A percentile compares a stretch with the other conserved stretches of the same genome.
Evolutionary conservation across 2,329 filamentous ascomycete species (phyloP).

Genomic region (Diaporthe vexans): DNA sequence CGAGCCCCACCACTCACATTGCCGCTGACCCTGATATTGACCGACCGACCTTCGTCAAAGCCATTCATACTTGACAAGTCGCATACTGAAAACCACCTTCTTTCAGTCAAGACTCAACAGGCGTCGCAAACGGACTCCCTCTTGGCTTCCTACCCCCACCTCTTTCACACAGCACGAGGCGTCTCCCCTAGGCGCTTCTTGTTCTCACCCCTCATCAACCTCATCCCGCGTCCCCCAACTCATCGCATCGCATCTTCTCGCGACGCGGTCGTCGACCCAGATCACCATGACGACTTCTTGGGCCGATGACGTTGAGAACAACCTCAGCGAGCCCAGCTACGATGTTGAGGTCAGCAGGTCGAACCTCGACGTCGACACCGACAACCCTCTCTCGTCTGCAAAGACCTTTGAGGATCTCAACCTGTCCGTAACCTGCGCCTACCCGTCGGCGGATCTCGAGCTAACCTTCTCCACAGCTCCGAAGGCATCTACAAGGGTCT

Average conservation of each 20-base stretch:
- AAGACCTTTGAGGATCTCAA: conserved; percentile 87
- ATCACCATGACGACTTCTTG: conserved; percentile 30
- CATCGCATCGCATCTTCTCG: conserved; percentile 12
- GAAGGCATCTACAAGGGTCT: conserved; percentile 82
- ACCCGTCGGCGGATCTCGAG: conserved; percentile 43
- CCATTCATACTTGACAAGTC: conserved; percentile 3
- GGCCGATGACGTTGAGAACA: conserved; percentile 50
- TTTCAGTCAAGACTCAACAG: conserved; percentile 16
- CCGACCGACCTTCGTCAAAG: conserved; percentile 15
- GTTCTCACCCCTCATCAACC: not conserved
- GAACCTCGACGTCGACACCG: conserved; percentile 87
- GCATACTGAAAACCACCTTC: conserved; percentile 12
- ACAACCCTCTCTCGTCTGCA: conserved; percentile 89
- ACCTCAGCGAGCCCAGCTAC: conserved; percentile 76
- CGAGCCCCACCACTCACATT: conserved; percentile 33
- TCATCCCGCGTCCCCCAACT: not conserved
- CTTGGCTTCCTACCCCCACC: not conserved
- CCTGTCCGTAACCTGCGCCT: conserved; percentile 70
- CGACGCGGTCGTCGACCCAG: conserved; percentile 10
- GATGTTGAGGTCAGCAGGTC: conserved; percentile 94
- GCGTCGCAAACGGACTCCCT: conserved; percentile 4
- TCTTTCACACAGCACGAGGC: not conserved
- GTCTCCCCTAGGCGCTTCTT: not conserved
- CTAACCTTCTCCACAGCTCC: conserved; percentile 53
- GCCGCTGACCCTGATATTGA: conserved; percentile 11